A percentile compares a stretch with the other conserved stretches of the same genome.
These are phyloP conservation scores for Dimocarpus longan DNA, from an alignment of 345 rosid species.

Conservation along the genomic window DNA sequence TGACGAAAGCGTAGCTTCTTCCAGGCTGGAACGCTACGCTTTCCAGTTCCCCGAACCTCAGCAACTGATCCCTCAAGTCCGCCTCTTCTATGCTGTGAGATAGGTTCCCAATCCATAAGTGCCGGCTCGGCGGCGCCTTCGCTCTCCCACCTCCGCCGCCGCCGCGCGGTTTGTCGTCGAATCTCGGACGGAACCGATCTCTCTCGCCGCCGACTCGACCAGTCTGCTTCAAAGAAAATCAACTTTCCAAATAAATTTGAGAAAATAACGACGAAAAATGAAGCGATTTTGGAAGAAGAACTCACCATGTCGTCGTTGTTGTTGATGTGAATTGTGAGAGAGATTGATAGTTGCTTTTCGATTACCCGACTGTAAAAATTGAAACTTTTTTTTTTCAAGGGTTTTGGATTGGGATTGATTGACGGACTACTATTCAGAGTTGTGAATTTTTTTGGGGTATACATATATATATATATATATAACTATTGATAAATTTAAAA, in stretches of 20 bases:
- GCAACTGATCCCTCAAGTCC: slow-evolving; percentile 54
- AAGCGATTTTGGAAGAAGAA: not conserved
- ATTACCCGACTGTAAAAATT: not conserved
- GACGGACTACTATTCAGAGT: not conserved
- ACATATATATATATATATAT: too few species aligned
- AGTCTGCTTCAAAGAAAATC: slow-evolving; percentile 28
- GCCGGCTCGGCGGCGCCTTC: slow-evolving; percentile 77
- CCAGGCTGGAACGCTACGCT: slow-evolving; percentile 84
- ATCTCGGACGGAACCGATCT: slow-evolving; percentile 42
- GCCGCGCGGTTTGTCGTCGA: slow-evolving; percentile 29
- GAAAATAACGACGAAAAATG: slow-evolving; percentile 1
- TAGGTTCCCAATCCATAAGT: slow-evolving; percentile 93
- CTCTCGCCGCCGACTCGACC: slow-evolving; percentile 42
- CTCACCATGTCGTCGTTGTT: slow-evolving; percentile 23
- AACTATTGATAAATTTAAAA: not conserved
- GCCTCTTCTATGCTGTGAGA: slow-evolving; percentile 58
- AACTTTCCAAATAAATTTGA: not conserved
- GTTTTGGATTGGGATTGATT: not conserved
- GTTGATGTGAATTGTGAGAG: not conserved
- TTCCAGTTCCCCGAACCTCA: slow-evolving; percentile 74
- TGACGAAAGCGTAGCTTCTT: slow-evolving; percentile 80
- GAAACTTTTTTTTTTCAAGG: not conserved
- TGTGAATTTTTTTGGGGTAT: not conserved
- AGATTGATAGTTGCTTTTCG: not conserved
- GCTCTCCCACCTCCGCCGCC: slow-evolving; percentile 28